Evolutionary conservation across 768 basidiomycete species (phyloP).

Genomic region (Pleurotus giganteus): DNA sequence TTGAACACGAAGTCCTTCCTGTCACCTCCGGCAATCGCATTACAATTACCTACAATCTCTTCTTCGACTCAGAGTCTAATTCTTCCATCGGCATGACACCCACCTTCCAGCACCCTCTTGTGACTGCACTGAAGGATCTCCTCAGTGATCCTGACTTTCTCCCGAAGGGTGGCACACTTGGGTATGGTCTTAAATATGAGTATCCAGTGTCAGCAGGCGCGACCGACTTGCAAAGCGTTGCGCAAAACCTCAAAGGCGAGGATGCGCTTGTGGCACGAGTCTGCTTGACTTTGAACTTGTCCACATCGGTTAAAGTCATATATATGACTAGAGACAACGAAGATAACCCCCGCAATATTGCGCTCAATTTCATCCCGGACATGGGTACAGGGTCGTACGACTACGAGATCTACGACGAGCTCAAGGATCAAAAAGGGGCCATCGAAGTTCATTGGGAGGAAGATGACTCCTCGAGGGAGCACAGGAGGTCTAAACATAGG

Average conservation of each 20-base stretch:
- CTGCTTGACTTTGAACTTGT: slow-evolving; percentile 17
- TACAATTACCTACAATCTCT: slow-evolving; percentile 40
- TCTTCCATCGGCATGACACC: background rate
- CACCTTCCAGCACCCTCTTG: background rate
- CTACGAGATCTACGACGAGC: background rate
- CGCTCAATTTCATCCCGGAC: background rate
- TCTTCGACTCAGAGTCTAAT: background rate
- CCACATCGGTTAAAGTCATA: slow-evolving; percentile 18
- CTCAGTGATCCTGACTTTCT: slow-evolving; percentile 32
- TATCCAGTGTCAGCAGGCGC: slow-evolving; percentile 27
- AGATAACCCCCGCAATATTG: no score
- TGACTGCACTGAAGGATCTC: slow-evolving; percentile 20
- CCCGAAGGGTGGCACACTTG: slow-evolving; percentile 36
- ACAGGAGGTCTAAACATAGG: background rate
- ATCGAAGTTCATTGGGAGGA: background rate
- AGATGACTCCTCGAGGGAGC: no score
- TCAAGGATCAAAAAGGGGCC: background rate
- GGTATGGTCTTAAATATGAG: slow-evolving; percentile 35
- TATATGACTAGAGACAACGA: slow-evolving; percentile 9
- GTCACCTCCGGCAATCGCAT: slow-evolving; percentile 39
- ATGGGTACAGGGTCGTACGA: background rate
- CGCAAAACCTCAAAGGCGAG: slow-evolving; percentile 23
- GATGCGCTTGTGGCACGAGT: slow-evolving; percentile 23
- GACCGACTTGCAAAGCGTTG: background rate
- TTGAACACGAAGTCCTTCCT: slow-evolving; percentile 42